Evolutionary conservation across 2,329 filamentous ascomycete genomes (phyloP).

Genomic region (Dactylellina sp.): DNA sequence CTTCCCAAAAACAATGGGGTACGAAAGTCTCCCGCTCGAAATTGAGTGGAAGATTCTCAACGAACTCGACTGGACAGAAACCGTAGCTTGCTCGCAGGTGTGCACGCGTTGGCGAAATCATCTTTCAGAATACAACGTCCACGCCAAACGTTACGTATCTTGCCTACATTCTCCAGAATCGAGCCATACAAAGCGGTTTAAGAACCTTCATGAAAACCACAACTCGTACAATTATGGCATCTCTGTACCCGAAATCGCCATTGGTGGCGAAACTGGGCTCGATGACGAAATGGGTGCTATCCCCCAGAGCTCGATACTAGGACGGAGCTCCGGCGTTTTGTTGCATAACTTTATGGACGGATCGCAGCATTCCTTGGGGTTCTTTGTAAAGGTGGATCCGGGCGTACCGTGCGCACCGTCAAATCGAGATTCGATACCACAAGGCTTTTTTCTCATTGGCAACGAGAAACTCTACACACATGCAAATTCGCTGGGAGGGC

Average conservation of each 20-base stretch:
- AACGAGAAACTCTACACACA: conserved; percentile 11
- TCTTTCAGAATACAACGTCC: conserved; percentile 24
- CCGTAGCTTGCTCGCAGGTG: conserved; percentile 33
- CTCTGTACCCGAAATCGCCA: conserved; percentile 20
- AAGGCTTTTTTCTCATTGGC: conserved; percentile 48
- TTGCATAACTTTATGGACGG: conserved; percentile 50
- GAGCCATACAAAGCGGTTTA: conserved; percentile 19
- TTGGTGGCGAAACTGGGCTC: conserved; percentile 15
- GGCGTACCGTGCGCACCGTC: not conserved
- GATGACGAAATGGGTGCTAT: conserved; percentile 20
- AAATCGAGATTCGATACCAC: not conserved
- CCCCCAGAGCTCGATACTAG: conserved; percentile 26
- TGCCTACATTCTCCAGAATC: conserved; percentile 21
- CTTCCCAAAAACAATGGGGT: too few relatives aligned
- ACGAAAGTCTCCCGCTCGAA: conserved; percentile 48
- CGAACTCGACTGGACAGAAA: conserved; percentile 50
- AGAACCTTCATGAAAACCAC: conserved; percentile 12
- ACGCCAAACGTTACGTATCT: conserved; percentile 34
- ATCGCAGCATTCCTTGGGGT: conserved; percentile 40
- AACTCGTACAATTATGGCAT: conserved; percentile 11
- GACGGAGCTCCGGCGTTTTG: conserved; percentile 22
- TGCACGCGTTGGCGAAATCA: conserved; percentile 47
- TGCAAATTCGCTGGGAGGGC: conserved; percentile 38
- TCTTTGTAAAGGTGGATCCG: conserved; percentile 35
- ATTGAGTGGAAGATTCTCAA: conserved; percentile 53